Base-by-base conservation (phyloP, 768 basidiomycete species). In the Leccinellum rugosiceps region DNA sequence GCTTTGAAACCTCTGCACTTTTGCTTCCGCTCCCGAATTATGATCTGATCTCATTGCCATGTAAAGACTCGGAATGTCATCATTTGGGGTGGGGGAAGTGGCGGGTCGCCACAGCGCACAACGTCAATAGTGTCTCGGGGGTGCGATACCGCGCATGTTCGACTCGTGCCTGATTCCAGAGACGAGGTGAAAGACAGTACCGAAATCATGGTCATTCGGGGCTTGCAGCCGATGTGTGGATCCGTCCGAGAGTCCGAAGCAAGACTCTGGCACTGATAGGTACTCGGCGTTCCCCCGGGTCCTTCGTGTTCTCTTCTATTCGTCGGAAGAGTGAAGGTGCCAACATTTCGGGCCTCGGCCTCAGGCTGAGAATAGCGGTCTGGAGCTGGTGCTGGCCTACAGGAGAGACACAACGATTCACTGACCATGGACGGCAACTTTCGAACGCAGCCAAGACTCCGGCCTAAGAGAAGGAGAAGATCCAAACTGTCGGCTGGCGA, bases 211-310 rank as follows among this genome's bases (percentile, higher is more conserved):
- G 43, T 19, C 43, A 23, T 30, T 17, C 45, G 45, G 23, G 4
- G 19, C 15, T 21, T 46, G 4, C 17, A 38, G 10, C 25, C 26
- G 28, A 51, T 23, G 28, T 30, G 54, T 19, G 54, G 50, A 54
- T 54, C 53, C 4, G 8, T 19, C 50, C 52, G 32, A 53, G 53
- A 54, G 11, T 54, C 53, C 53, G 53, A 54, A 50, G 53, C 31
- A 15, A 31, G 15, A 23, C 6, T 17, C 15, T 35, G 19, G 4
- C 13, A 30, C 21, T 13, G 13, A 11, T 9, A 44, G n/a, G 43
- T 21, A 23, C 21, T 50, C 17, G 14, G 11, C 11, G 19, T 30
- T 13, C 17, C 10, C 48, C 43, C 13, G 19, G 21, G 21, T 14
- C 21, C 6, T 44, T 44, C 21, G 21, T 6, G 21, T 54, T 25